phyloP scores from a whole-genome alignment of 2,329 filamentous ascomycete species.

The Pyricularia sp. region DNA sequence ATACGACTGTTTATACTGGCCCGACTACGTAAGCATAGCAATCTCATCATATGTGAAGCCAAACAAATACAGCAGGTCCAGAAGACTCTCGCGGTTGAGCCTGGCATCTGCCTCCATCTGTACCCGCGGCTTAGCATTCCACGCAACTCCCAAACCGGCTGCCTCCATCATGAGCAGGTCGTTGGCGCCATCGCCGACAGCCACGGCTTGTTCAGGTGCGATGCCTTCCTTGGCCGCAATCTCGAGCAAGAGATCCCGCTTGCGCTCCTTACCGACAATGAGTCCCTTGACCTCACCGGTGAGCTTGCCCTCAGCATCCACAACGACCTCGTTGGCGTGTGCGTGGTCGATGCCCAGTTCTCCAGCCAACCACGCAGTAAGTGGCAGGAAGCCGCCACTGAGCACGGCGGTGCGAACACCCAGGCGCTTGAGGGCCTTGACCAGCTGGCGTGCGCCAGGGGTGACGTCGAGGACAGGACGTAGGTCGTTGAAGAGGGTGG shows the following conservation, averaged over 20 bases:
- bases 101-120: constrained; percentile 67
- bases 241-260: constrained; percentile 60
- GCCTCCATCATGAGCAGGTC: constrained; percentile 71
- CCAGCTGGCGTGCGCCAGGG: constrained; percentile 65
- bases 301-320: constrained; percentile 42
- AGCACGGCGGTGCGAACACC: constrained; percentile 85
- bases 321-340: constrained; percentile 74
- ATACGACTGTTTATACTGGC: background rate
- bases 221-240: constrained; percentile 62
- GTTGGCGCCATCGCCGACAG: constrained; percentile 75
- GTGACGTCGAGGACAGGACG: constrained; percentile 71
- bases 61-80: constrained; percentile 66
- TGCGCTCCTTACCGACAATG: constrained; percentile 70
- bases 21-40: constrained; percentile 26
- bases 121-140: constrained; percentile 76
- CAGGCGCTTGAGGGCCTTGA: constrained; percentile 63
- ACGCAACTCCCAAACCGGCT: constrained; percentile 70
- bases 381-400: constrained; percentile 83
- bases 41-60: constrained; percentile 62
- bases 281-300: constrained; percentile 64
- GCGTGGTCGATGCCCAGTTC: constrained; percentile 82
- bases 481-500: constrained; percentile 69
- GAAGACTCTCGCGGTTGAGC: constrained; percentile 60
- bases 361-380: constrained; percentile 77
- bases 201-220: constrained; percentile 56